Evolutionary conservation across 768 basidiomycete species (phyloP), one percentile per base, ranked within the genome.

Genomic region (Boletus insuetus): DNA sequence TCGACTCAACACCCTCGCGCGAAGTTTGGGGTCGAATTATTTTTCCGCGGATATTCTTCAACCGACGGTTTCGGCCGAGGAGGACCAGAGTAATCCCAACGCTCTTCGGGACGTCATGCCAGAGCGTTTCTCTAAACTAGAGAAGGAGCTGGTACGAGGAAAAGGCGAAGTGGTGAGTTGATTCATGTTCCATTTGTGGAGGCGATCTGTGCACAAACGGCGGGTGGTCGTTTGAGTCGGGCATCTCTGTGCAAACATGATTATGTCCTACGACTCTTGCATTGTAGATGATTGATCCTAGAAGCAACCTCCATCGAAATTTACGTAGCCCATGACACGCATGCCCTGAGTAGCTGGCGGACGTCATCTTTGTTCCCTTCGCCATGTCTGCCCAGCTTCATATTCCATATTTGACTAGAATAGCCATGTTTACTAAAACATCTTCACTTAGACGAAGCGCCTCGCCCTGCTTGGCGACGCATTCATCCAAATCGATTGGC

Each of bases 91-190:
- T 32, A 66, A 74, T 55, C 58, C 74, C 4, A 58, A 62, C 41
- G 74, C 79, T 6, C 78, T 82, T 63, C 77, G 81, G 22, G 89
- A 94, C 62, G 89, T 94, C 16, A 86, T 85, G 12, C 86, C 88
- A 0, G 91, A 94, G 59, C 81, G 89, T 13, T 91, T 95, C 65
- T 78, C 83, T 44, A 86, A 77, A 62, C 75, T 95, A 6, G 91
- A 94, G 76, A 87, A 89, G 67, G 91, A 94, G 64, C 79, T 94
- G 17, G 85, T 89, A 11, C 78, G 87, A 50, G 91, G 90, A 12
- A 93, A 93, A 70, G 81, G 82, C n/a, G 93, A 95, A 81, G 80
- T 92, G 51, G 89, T 92, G 62, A 64, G 89, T 77, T 16, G 2
- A n/a, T 51, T 12, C 19, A 1, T 26, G 4, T 42, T 26, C 31